Base-by-base conservation (phyloP, 306 rosid genomes). In the Comarum palustre region DNA sequence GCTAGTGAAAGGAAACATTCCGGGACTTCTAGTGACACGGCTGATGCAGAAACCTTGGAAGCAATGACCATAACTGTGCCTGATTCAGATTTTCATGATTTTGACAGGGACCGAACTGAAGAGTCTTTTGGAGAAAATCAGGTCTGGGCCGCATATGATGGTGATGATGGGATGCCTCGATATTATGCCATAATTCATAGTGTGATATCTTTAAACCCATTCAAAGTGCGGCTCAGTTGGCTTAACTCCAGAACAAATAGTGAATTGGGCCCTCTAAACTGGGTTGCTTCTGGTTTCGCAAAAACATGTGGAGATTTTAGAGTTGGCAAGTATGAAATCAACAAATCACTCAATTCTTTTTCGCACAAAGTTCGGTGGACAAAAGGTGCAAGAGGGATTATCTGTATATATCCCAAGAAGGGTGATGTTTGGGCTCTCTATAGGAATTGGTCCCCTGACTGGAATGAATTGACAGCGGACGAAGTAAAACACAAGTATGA, bases 371-470 rank as follows among this genome's bases (percentile, higher is more conserved):
- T 94, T 66, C 78, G 84, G 68, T 94, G 93, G 92, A 83, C 80
- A 31, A 82, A 87, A 84, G 85, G 91, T 34, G 27, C 32, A 4
- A 79, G 76, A 19, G 97, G 99, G 25, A 78, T 79, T 59, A 82
- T 91, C 80, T 48, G 82, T 74, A 83, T 94, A 81, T 80, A 88
- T 76, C 97, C 96, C 67, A 86, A 80, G 73, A 91, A 84, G 72
- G 96, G 97, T 29, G 95, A 94, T 71, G 95, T 94, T 82, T 91
- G 97, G 97, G 97, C 99, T 72, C 81, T 94, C 36, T 94, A 89
- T 78, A 77, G 86, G 84, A 89, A 90, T 68, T 91, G 99, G 99
- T 88, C 97, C 45, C 86, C 85, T 27, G 84, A 84, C 51, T 94
- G 99, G 99, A 84, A 94, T 69, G 99, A 86, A 66, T 78, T 85